phyloP scores from a whole-genome alignment of 1,139 yeast genomes.

The Scheffersomyces quercinus region DNA sequence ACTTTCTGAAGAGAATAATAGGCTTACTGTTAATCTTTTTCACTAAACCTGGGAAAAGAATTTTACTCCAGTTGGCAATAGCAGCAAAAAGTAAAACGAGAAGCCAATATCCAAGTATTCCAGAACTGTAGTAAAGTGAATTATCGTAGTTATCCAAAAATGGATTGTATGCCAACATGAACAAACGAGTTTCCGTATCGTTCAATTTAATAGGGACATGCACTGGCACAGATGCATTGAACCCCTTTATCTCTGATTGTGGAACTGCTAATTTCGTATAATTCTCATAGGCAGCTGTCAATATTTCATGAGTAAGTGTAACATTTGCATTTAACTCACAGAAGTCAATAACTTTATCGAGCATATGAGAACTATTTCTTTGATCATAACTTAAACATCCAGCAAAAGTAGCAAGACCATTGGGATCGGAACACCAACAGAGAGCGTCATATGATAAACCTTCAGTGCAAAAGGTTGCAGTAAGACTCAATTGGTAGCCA shows the following conservation, averaged over 20 bases:
- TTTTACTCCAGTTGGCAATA: conserved; percentile 15
- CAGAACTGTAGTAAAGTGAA: conserved; percentile 51
- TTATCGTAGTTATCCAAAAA: conserved; percentile 35
- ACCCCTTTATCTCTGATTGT: conserved; percentile 20
- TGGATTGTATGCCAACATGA: conserved; percentile 21
- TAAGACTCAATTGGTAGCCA: conserved; percentile 10
- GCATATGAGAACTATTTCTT: conserved; percentile 1
- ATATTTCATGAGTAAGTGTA: conserved; percentile 16
- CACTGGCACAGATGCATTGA: conserved; percentile 20
- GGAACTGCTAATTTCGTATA: conserved; percentile 20
- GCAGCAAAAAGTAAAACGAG: neutral
- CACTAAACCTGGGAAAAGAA: conserved; percentile 26
- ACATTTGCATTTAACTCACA: conserved; percentile 12
- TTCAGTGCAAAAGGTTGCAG: conserved; percentile 16
- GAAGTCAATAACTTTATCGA: neutral
- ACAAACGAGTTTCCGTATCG: conserved; percentile 10
- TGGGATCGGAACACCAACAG: conserved; percentile 13
- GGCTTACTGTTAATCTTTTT: conserved; percentile 23
- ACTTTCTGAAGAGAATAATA: conserved; percentile 26
- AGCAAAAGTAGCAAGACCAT: conserved; percentile 14
- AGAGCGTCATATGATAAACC: neutral
- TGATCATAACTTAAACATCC: conserved; percentile 10
- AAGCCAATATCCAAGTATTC: conserved; percentile 9
- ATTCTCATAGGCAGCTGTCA: conserved; percentile 16
- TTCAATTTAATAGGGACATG: conserved; percentile 25